phyloP scores from a whole-genome alignment of 352 stramenopile genomes.

The Globisporangium paroecandrum region DNA sequence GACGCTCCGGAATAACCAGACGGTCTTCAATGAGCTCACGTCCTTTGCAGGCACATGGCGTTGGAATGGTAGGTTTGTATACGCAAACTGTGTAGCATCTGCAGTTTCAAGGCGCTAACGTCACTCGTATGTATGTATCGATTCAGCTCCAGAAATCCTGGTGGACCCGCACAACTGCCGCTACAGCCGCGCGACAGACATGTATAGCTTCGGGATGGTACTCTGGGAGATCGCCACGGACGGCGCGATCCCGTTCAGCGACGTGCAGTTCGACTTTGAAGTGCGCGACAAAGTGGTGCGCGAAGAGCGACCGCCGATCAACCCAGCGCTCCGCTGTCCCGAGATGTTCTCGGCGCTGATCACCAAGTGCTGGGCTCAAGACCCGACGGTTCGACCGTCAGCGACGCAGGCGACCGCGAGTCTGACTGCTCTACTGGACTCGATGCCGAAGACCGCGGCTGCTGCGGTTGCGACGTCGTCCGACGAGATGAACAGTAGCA shows the following conservation, averaged over 20 bases:
- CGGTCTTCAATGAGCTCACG: conserved; percentile 27
- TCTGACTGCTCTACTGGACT: conserved; percentile 53
- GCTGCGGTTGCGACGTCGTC: conserved; percentile 29
- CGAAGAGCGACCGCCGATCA: conserved; percentile 52
- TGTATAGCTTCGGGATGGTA: conserved; percentile 74
- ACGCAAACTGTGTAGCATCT: not conserved
- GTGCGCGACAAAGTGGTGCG: conserved; percentile 54
- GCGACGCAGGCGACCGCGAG: conserved; percentile 46
- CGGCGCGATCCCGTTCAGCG: conserved; percentile 54
- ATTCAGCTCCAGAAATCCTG: conserved; percentile 62
- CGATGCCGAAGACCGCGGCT: conserved; percentile 34
- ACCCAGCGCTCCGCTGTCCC: conserved; percentile 30
- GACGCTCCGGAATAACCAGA: conserved; percentile 21
- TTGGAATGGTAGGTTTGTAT: conserved; percentile 37
- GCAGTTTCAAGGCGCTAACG: not conserved
- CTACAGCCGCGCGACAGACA: conserved; percentile 70
- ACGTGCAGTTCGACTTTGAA: conserved; percentile 66
- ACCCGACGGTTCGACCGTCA: conserved; percentile 41
- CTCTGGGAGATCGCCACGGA: conserved; percentile 74
- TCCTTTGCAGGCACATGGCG: conserved; percentile 69
- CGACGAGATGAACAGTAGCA: conserved; percentile 55
- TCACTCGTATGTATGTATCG: conserved; percentile 3
- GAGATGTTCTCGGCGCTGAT: conserved; percentile 60
- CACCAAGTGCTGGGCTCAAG: conserved; percentile 60
- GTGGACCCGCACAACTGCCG: conserved; percentile 56